Evolutionary conservation across 129 eudicot species (phyloP).

Genomic region (Kitagawia praeruptora): DNA sequence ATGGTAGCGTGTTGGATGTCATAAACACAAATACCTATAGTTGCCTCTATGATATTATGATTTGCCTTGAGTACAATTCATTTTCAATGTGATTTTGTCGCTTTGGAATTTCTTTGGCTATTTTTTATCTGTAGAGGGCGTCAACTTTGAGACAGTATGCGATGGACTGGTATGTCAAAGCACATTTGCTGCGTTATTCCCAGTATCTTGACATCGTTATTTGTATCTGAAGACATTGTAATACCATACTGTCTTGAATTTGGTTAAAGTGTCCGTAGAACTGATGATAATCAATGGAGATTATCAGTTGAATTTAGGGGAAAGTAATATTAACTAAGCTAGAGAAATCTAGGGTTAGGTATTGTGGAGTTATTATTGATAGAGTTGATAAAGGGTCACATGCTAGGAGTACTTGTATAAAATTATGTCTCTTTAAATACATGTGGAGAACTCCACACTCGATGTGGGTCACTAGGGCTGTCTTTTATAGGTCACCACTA

Average conservation of each 20-base stretch:
- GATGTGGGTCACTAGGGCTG: neutral
- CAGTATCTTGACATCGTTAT: neutral
- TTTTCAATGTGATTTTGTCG: neutral
- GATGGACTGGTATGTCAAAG: neutral
- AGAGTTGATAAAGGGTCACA: neutral
- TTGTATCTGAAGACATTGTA: neutral
- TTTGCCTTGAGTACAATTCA: neutral
- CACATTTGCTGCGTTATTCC: neutral
- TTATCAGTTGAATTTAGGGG: neutral
- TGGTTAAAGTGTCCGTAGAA: neutral
- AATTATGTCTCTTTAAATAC: too few relatives aligned
- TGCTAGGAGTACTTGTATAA: neutral
- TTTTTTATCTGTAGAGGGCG: neutral
- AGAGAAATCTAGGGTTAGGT: neutral
- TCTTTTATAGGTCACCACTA: neutral
- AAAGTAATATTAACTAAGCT: neutral
- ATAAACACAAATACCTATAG: neutral
- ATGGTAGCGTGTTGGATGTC: neutral
- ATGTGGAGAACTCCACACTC: neutral
- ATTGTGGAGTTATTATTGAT: neutral
- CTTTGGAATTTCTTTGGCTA: neutral
- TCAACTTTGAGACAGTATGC: neutral
- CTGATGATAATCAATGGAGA: neutral
- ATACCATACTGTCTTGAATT: neutral
- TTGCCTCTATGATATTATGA: neutral